Percentiles rank a stretch among this genome's conserved stretches.
Conservation (phyloP, 345 rosid genomes). For the Adansonia digitata region DNA sequence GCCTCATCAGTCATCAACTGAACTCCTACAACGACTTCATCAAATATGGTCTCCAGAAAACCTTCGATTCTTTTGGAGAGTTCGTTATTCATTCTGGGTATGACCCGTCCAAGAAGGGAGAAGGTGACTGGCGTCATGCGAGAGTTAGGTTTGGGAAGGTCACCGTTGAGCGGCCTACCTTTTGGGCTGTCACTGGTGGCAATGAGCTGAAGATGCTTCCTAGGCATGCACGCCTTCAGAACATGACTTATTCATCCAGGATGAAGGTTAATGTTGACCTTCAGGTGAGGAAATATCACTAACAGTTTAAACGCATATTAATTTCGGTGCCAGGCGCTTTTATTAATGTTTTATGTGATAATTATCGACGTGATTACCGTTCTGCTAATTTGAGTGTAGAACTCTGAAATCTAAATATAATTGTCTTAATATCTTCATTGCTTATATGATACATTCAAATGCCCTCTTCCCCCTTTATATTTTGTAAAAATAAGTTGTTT, state of each 20-base stretch:
- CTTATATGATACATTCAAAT: not conserved
- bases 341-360: not conserved
- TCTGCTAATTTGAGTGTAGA: not conserved
- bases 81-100: constrained; percentile 57
- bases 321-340: not conserved
- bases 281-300: constrained; percentile 43
- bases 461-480: too few species aligned
- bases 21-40: constrained; percentile 74
- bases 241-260: constrained; percentile 76
- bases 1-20: constrained; percentile 79
- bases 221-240: constrained; percentile 83
- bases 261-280: constrained; percentile 61
- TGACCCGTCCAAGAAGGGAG: constrained; percentile 68
- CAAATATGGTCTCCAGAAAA: constrained; percentile 53
- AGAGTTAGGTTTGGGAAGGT: constrained; percentile 61
- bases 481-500: not conserved
- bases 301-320: not conserved
- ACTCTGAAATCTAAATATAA: not conserved
- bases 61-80: constrained; percentile 64
- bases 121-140: constrained; percentile 55
- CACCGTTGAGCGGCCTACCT: constrained; percentile 48
- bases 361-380: not conserved
- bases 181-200: constrained; percentile 34
- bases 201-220: constrained; percentile 51
- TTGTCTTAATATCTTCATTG: not conserved